phyloP scores from a whole-genome alignment of 345 rosid species.

The Jatropha curcas region DNA sequence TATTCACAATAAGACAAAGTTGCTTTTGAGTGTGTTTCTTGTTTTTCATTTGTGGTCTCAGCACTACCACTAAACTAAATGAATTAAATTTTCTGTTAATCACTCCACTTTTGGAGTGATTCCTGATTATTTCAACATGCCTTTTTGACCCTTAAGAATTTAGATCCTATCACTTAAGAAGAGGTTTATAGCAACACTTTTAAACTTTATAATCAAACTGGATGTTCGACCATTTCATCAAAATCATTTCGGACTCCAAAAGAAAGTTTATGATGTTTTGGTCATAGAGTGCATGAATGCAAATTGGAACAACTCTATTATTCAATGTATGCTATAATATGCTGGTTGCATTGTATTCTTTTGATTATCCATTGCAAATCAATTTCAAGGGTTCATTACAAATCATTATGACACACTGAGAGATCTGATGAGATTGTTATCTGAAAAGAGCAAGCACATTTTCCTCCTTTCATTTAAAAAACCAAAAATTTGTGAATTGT shows the following conservation, averaged over 20 bases:
- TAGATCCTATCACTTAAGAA: too few relatives aligned
- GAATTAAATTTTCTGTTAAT: too few relatives aligned
- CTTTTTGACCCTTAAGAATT: too few relatives aligned
- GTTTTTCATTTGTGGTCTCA: too few relatives aligned
- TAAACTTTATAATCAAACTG: neutral
- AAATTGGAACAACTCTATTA: neutral
- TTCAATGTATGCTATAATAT: neutral
- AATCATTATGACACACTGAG: neutral
- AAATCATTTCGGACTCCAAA: neutral
- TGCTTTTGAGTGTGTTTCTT: too few relatives aligned
- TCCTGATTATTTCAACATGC: too few relatives aligned
- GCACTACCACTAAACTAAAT: too few relatives aligned
- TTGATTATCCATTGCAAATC: neutral
- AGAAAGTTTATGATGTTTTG: neutral
- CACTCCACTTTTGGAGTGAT: too few relatives aligned
- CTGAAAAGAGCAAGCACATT: neutral
- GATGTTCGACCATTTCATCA: neutral
- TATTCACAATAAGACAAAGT: too few relatives aligned
- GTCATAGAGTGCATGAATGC: neutral
- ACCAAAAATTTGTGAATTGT: neutral
- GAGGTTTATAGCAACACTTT: too few relatives aligned
- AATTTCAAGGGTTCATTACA: neutral
- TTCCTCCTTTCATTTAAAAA: neutral
- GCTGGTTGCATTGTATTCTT: neutral
- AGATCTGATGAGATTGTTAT: neutral